These are phyloP conservation scores for Epichloe brachyelytri DNA, from an alignment of 2,329 filamentous ascomycete species.

Conservation along the genomic window DNA sequence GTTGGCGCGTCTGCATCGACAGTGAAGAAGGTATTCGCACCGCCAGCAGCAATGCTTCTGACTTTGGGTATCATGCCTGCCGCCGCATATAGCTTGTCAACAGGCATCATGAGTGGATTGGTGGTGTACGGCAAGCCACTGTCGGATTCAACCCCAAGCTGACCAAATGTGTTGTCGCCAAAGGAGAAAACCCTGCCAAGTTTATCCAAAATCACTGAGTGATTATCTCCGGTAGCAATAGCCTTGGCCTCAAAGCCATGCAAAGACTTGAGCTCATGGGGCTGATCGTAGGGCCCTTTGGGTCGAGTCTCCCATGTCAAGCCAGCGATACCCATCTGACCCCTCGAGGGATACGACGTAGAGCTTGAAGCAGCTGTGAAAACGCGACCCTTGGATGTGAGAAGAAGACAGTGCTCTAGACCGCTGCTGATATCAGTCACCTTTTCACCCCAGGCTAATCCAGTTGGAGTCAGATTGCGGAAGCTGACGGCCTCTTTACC, in stretches of 20 bases:
- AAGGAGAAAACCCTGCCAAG: slow-evolving; percentile 72
- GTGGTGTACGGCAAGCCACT: slow-evolving; percentile 50
- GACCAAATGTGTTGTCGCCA: slow-evolving; percentile 84
- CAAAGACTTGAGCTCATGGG: slow-evolving; percentile 64
- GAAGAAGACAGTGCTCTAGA: slow-evolving; percentile 71
- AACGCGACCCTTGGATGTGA: slow-evolving; percentile 74
- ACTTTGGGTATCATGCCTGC: slow-evolving; percentile 51
- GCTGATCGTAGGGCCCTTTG: slow-evolving; percentile 63
- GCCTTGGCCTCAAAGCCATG: slow-evolving; percentile 57
- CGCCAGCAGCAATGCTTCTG: slow-evolving; percentile 72
- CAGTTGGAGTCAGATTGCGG: slow-evolving; percentile 53
- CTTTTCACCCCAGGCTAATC: slow-evolving; percentile 56
- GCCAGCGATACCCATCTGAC: slow-evolving; percentile 78
- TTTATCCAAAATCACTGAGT: slow-evolving; percentile 67
- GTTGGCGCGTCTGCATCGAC: slow-evolving; percentile 56
- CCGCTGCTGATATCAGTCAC: slow-evolving; percentile 65
- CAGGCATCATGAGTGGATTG: slow-evolving; percentile 55
- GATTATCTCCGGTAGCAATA: slow-evolving; percentile 75
- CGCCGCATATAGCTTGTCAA: slow-evolving; percentile 59
- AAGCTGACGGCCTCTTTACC: slow-evolving; percentile 45
- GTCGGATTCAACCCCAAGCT: slow-evolving; percentile 69
- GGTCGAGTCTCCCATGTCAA: slow-evolving; percentile 70
- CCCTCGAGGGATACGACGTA: slow-evolving; percentile 63
- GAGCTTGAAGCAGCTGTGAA: slow-evolving; percentile 79
- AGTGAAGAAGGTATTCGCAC: slow-evolving; percentile 75